These are phyloP conservation scores for Hymenoscyphus repandus DNA, from an alignment of 2,329 filamentous ascomycete species.

Conservation along the genomic window DNA sequence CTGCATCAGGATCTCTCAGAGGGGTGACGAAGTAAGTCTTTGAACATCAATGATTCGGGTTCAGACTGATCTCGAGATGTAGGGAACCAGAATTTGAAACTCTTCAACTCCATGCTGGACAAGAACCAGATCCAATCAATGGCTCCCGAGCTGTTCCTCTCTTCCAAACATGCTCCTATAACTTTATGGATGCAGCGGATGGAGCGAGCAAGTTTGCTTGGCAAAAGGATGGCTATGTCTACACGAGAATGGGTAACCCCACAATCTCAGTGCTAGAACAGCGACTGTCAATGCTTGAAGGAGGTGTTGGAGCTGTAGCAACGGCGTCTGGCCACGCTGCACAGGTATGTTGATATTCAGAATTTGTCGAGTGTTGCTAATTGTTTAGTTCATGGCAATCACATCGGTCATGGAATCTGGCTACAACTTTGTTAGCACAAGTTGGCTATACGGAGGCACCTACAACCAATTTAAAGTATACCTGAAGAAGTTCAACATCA, in stretches of 20 bases:
- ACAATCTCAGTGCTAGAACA: conserved; percentile 62
- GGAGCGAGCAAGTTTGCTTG: conserved; percentile 64
- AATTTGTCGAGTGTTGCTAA: not conserved
- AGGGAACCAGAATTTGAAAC: conserved; percentile 42
- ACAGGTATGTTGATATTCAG: conserved; percentile 32
- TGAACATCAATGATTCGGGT: not conserved
- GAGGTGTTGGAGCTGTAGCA: conserved; percentile 59
- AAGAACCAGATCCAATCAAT: conserved; percentile 56
- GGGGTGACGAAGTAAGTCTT: conserved; percentile 13
- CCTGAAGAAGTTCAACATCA: conserved; percentile 57
- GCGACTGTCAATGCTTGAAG: conserved; percentile 61
- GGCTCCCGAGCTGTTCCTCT: conserved; percentile 65
- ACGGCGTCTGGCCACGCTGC: conserved; percentile 59
- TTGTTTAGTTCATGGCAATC: conserved; percentile 54
- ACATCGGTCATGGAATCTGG: conserved; percentile 55
- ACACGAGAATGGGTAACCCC: conserved; percentile 38
- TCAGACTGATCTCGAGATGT: not conserved
- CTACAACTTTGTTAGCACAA: conserved; percentile 62
- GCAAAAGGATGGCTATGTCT: conserved; percentile 68
- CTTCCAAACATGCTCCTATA: conserved; percentile 62
- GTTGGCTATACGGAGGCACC: conserved; percentile 59
- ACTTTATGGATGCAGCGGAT: conserved; percentile 66
- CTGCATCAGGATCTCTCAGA: conserved; percentile 15
- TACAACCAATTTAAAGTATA: conserved; percentile 67
- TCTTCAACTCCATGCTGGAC: conserved; percentile 53